Percentiles rank a stretch among this genome's conserved stretches.
Conservation (phyloP, 2,329 filamentous ascomycete genomes). For the Fusarium buharicum region DNA sequence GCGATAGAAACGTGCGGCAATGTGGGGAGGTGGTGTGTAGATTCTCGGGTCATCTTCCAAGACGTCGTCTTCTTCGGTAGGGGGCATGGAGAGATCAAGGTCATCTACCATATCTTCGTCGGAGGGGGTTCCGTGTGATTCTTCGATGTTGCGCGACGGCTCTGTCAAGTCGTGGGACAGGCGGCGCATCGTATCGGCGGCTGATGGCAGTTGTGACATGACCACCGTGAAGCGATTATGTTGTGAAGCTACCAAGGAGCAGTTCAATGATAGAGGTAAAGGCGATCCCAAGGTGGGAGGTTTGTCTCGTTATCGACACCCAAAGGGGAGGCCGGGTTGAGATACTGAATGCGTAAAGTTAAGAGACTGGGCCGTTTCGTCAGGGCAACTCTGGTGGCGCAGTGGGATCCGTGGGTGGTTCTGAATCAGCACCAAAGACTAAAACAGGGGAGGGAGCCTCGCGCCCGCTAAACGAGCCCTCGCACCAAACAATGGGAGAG, state of each 20-base stretch:
- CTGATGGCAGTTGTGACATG: constrained; percentile 37
- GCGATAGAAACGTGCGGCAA: constrained; percentile 82
- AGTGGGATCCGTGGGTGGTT: constrained; percentile 32
- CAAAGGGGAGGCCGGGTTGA: constrained; percentile 18
- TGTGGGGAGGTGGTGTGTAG: constrained; percentile 76
- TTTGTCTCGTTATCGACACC: constrained; percentile 14
- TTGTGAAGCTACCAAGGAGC: constrained; percentile 4
- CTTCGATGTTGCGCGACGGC: constrained; percentile 54
- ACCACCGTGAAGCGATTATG: not conserved
- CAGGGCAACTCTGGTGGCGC: constrained; percentile 32
- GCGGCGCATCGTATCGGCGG: constrained; percentile 55
- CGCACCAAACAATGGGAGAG: constrained; percentile 20
- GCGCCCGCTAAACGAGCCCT: constrained; percentile 29
- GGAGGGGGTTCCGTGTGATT: constrained; percentile 46
- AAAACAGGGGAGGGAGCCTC: constrained; percentile 19
- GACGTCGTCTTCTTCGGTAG: constrained; percentile 50
- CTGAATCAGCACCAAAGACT: constrained; percentile 29
- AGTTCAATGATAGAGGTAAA: constrained; percentile 8
- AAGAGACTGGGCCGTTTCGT: constrained; percentile 19
- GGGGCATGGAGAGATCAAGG: constrained; percentile 54
- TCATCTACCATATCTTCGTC: constrained; percentile 49
- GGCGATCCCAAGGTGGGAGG: constrained; percentile 5
- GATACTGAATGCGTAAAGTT: constrained; percentile 25
- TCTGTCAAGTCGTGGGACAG: constrained; percentile 56
- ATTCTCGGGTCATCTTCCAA: constrained; percentile 51